Evolutionary conservation across 805 yeast genomes (phyloP).

Genomic region (Schwanniomyces polymorphus): DNA sequence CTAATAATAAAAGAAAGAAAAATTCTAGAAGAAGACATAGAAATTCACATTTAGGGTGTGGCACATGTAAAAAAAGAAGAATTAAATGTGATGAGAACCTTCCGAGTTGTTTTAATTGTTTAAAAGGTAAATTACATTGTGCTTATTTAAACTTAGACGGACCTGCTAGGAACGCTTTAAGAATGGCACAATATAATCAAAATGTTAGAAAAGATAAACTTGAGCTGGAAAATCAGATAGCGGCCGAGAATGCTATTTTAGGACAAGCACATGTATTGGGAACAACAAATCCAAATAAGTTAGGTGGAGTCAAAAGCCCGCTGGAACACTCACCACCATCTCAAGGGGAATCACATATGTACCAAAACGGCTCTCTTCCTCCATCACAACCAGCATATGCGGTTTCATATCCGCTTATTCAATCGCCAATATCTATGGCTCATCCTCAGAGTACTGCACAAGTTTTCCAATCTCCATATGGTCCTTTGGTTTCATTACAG

Average conservation of each 20-base stretch:
- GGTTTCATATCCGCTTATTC: constrained; percentile 13
- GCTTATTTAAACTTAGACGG: constrained; percentile 48
- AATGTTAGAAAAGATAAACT: constrained; percentile 24
- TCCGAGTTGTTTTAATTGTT: constrained; percentile 50
- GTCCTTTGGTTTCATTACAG: constrained; percentile 24
- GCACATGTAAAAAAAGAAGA: constrained; percentile 53
- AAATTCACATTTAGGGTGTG: constrained; percentile 76
- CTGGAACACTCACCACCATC: background rate
- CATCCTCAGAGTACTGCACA: constrained; percentile 7
- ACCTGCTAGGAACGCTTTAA: constrained; percentile 48
- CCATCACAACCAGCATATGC: constrained; percentile 9
- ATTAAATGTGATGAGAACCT: constrained; percentile 53
- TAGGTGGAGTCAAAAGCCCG: background rate
- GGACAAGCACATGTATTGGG: background rate
- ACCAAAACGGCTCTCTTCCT: background rate
- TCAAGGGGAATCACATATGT: background rate
- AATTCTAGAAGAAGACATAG: constrained; percentile 59
- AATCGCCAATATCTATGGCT: constrained; percentile 8
- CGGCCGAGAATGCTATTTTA: background rate
- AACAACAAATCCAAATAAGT: background rate
- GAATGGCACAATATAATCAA: constrained; percentile 50
- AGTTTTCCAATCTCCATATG: constrained; percentile 26
- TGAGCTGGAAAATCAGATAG: constrained; percentile 2
- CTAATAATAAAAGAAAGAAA: constrained; percentile 25
- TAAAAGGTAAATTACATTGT: constrained; percentile 46